A percentile compares a stretch with the other conserved stretches of the same genome.
These are phyloP conservation scores for Talaromyces nanjingensis DNA, from an alignment of 495 filamentous ascomycete species.

Conservation along the genomic window DNA sequence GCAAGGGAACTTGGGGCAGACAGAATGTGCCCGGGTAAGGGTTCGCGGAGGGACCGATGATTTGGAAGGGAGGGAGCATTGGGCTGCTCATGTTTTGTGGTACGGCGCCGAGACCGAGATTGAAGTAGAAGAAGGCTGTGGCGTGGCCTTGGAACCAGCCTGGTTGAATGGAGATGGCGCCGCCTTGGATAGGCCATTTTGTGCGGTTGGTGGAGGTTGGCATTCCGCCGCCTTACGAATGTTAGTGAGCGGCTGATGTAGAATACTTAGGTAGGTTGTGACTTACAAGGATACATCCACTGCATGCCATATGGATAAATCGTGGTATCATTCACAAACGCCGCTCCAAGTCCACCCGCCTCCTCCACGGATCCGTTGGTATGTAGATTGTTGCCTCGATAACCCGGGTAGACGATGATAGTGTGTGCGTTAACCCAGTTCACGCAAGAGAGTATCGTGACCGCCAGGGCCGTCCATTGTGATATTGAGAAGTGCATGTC, in stretches of 20 bases:
- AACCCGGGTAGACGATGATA: constrained; percentile 87
- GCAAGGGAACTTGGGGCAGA: constrained; percentile 83
- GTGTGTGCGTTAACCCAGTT: constrained; percentile 67
- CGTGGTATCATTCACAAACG: constrained; percentile 34
- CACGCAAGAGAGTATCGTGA: constrained; percentile 40
- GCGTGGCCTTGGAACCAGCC: constrained; percentile 93
- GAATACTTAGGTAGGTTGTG: neutral
- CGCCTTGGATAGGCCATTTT: constrained; percentile 82
- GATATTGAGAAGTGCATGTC: constrained; percentile 34
- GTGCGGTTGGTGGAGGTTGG: constrained; percentile 73
- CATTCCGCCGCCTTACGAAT: constrained; percentile 74
- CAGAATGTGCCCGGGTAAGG: constrained; percentile 85
- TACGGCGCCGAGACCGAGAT: constrained; percentile 77
- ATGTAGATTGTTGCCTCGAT: constrained; percentile 87
- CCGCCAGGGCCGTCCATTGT: constrained; percentile 35
- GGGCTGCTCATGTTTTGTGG: constrained; percentile 85
- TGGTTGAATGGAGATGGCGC: constrained; percentile 80
- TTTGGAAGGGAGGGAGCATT: constrained; percentile 79
- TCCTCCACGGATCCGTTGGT: constrained; percentile 56
- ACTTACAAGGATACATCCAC: constrained; percentile 93
- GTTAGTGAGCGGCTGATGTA: too few relatives aligned
- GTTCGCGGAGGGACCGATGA: constrained; percentile 72
- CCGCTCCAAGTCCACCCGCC: constrained; percentile 37
- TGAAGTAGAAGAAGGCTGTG: constrained; percentile 85
- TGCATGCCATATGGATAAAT: constrained; percentile 88